phyloP scores from a whole-genome alignment of 371 early-diverging fungal genomes.

The Polyrhizophydium stewartii region DNA sequence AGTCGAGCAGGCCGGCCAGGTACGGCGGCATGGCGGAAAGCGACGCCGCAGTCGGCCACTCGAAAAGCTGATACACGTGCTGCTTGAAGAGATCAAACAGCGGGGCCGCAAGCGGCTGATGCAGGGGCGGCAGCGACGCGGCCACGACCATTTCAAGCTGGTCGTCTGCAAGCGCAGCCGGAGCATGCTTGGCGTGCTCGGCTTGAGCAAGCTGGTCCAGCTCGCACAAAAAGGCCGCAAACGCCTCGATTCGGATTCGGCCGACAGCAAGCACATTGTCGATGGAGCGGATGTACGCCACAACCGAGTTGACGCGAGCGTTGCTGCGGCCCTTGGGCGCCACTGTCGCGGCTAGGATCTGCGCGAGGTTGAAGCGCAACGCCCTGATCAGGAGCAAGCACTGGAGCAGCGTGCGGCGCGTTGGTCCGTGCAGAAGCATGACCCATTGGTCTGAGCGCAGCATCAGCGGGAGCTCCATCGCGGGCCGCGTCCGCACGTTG shows the following conservation, averaged over 20 bases:
- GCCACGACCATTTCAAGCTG: not conserved
- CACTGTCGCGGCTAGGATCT: not conserved
- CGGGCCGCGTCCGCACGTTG: not conserved
- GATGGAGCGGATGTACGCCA: not conserved
- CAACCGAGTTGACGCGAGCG: not conserved
- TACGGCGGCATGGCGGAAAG: no score
- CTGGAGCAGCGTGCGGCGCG: not conserved
- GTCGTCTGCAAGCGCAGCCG: not conserved
- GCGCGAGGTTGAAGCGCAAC: not conserved
- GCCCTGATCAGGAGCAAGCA: not conserved
- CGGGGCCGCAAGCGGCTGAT: not conserved
- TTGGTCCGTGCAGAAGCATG: not conserved
- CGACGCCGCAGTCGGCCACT: no score
- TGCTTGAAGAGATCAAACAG: not conserved
- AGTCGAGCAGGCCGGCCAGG: no score
- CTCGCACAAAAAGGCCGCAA: not conserved
- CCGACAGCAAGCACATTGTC: not conserved
- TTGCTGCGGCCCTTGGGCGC: not conserved
- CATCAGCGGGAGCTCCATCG: no score
- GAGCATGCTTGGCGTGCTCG: not conserved
- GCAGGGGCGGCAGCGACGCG: not conserved
- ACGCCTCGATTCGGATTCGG: not conserved
- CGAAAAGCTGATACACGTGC: not conserved
- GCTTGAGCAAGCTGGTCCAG: not conserved
- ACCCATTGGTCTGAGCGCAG: not conserved